Evolutionary conservation across 108 stramenopile genomes (phyloP).

Genomic region (Seminavis robusta): DNA sequence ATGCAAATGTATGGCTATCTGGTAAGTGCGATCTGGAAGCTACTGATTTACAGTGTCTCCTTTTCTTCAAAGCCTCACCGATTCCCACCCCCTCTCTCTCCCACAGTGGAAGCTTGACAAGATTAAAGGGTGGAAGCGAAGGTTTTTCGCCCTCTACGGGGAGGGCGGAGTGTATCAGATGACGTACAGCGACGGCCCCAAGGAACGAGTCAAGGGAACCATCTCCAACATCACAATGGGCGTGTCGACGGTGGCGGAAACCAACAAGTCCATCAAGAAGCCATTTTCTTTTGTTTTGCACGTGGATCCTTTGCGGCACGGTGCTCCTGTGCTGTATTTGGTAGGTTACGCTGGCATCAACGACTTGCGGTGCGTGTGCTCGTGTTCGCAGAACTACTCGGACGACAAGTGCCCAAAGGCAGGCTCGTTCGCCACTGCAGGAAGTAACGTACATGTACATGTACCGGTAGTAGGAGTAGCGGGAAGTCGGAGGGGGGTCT

Average conservation of each 20-base stretch:
- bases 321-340: constrained; percentile 29
- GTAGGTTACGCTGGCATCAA: too few species aligned
- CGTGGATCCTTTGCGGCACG: constrained; percentile 23
- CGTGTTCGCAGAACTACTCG: too few species aligned
- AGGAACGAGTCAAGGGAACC: constrained; percentile 9
- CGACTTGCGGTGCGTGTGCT: too few species aligned
- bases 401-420: too few species aligned
- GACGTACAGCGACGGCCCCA: constrained; percentile 10
- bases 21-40: too few species aligned
- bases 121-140: constrained; percentile 33
- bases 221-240: constrained; percentile 23
- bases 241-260: constrained; percentile 13
- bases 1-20: not conserved
- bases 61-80: constrained; percentile 1
- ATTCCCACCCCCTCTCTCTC: constrained; percentile 21
- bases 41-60: not conserved
- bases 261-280: constrained; percentile 11
- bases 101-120: constrained; percentile 19
- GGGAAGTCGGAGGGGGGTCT: too few species aligned
- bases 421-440: too few species aligned
- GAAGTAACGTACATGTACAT: too few species aligned
- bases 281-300: constrained; percentile 31
- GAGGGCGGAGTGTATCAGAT: constrained; percentile 20
- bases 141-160: constrained; percentile 12
- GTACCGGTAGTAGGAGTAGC: too few species aligned